Conservation (phyloP, 305 asterid species). For the Fraxinus latifolia region DNA sequence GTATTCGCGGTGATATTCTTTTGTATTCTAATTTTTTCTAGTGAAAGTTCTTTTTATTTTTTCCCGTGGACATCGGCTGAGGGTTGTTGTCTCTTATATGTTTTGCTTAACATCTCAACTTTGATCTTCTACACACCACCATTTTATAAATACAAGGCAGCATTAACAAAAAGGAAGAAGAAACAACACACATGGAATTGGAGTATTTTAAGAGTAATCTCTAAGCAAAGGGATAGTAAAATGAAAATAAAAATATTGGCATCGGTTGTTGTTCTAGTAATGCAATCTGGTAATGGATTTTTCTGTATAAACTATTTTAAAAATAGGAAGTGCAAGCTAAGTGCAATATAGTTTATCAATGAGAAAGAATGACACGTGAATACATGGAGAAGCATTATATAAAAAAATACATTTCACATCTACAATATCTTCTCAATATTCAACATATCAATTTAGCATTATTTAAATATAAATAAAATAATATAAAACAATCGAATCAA, state of each 20-base stretch:
- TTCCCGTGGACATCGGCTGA: neutral
- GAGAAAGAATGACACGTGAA: neutral
- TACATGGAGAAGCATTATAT: neutral
- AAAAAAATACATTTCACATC: neutral
- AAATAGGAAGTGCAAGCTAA: neutral
- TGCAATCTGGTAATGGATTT: neutral
- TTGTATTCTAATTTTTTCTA: too few relatives aligned
- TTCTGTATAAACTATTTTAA: neutral
- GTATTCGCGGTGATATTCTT: neutral
- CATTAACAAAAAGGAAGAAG: neutral
- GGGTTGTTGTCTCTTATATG: neutral
- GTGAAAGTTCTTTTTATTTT: neutral
- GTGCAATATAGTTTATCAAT: neutral
- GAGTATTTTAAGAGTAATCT: neutral
- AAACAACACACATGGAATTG: neutral
- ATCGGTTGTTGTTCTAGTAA: neutral
- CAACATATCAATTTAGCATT: neutral
- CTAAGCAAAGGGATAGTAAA: neutral
- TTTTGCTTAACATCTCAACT: neutral
- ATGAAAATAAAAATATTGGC: neutral
- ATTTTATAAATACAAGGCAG: neutral
- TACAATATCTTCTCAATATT: neutral
- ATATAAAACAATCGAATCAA: neutral
- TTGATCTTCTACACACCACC: too few relatives aligned
- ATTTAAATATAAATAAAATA: too few relatives aligned